These are phyloP conservation scores for Monotropa hypopitys DNA, from an alignment of 179 eudicot species.

Conservation along the genomic window DNA sequence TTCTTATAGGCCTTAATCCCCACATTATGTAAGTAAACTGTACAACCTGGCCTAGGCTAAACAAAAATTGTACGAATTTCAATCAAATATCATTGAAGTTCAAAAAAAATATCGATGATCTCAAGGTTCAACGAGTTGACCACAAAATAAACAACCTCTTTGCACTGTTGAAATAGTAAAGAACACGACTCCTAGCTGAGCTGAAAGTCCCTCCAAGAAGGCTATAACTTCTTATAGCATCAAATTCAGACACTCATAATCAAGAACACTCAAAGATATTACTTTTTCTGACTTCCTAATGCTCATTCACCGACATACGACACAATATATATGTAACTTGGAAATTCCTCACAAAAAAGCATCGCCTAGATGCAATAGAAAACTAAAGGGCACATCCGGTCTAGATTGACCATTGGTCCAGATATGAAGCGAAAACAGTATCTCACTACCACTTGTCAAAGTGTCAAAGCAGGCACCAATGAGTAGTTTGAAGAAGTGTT, in stretches of 20 bases:
- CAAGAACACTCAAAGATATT: background rate
- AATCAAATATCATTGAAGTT: background rate
- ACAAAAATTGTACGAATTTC: background rate
- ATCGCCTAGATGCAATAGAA: background rate
- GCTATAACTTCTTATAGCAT: background rate
- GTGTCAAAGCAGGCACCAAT: background rate
- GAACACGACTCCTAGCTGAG: background rate
- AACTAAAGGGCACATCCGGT: background rate
- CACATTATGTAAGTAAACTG: background rate
- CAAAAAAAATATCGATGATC: background rate
- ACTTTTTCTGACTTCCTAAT: background rate
- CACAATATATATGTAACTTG: background rate
- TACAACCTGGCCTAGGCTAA: background rate
- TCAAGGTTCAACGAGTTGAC: background rate
- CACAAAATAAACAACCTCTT: background rate
- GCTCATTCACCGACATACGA: background rate
- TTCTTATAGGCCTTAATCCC: background rate
- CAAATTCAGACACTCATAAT: background rate
- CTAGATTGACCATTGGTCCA: background rate
- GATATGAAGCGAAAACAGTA: background rate
- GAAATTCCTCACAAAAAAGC: background rate
- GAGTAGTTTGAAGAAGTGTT: background rate
- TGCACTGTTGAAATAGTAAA: background rate
- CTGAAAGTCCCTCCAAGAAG: conserved; percentile 2
- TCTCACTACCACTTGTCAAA: background rate